Evolutionary conservation across 1,139 yeast species (phyloP).

Genomic region (Geotrichum reessii): DNA sequence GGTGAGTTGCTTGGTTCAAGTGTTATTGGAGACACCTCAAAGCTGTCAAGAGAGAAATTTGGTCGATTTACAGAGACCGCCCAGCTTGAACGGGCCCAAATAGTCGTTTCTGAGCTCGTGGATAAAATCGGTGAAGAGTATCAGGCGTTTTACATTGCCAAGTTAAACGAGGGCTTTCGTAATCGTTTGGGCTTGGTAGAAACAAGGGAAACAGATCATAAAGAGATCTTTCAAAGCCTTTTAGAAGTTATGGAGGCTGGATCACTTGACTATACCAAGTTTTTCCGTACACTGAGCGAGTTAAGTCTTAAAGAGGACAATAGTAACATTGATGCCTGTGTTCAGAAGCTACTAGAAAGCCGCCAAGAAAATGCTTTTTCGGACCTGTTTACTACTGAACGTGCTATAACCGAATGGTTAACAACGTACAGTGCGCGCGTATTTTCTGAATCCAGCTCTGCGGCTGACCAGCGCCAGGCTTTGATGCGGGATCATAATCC

Average conservation of each 20-base stretch:
- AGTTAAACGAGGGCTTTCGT: conserved; percentile 56
- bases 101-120: conserved; percentile 61
- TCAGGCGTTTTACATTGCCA: conserved; percentile 54
- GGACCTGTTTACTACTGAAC: conserved; percentile 22
- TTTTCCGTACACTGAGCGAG: conserved; percentile 60
- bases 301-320: conserved; percentile 28
- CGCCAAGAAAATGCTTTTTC: background rate
- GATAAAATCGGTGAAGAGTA: conserved; percentile 61
- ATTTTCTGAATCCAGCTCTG: conserved; percentile 36
- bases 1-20: conserved; percentile 71
- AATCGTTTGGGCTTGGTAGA: conserved; percentile 60
- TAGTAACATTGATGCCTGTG: conserved; percentile 13
- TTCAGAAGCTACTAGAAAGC: conserved; percentile 2
- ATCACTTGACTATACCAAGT: conserved; percentile 72
- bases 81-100: conserved; percentile 48
- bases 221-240: conserved; percentile 52
- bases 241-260: conserved; percentile 57
- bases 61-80: conserved; percentile 36
- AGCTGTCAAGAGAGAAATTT: conserved; percentile 22
- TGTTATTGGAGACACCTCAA: conserved; percentile 1
- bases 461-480: conserved; percentile 36
- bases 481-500: conserved; percentile 59
- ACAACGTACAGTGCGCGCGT: conserved; percentile 40
- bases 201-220: conserved; percentile 42
- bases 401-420: conserved; percentile 37